These are phyloP conservation scores for Paecilomyces variotii DNA, from an alignment of 2,329 filamentous ascomycete species.

Conservation along the genomic window DNA sequence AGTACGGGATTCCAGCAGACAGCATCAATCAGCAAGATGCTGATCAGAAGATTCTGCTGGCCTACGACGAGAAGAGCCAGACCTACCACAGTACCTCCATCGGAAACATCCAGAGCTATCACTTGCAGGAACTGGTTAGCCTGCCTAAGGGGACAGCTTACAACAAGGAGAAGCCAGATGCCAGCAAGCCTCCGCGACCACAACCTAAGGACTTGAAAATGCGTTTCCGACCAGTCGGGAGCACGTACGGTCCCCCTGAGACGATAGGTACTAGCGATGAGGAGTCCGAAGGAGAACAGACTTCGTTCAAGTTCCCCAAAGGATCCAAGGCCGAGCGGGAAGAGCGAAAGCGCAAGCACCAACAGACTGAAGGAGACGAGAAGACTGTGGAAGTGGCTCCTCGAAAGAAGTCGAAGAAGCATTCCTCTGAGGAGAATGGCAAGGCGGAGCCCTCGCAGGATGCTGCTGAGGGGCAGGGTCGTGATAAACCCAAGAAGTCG, in stretches of 20 bases:
- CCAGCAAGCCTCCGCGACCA: conserved; percentile 28
- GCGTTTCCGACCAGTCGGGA: conserved; percentile 38
- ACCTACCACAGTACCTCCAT: conserved; percentile 21
- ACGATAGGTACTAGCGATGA: conserved; percentile 29
- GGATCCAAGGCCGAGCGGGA: conserved; percentile 18
- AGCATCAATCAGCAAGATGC: conserved; percentile 19
- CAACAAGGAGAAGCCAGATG: conserved; percentile 16
- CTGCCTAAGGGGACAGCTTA: conserved; percentile 17
- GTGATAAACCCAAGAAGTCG: conserved; percentile 24
- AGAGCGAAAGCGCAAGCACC: conserved; percentile 31
- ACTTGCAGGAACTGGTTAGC: conserved; percentile 28
- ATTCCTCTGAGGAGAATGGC: conserved; percentile 12
- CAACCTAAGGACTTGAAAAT: conserved; percentile 38
- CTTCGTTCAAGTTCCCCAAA: conserved; percentile 23
- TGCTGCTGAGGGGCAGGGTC: conserved; percentile 28
- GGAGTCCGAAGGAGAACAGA: conserved; percentile 28
- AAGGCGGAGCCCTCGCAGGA: conserved; percentile 14
- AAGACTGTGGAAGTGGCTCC: conserved; percentile 16
- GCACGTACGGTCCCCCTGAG: conserved; percentile 21
- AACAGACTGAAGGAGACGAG: conserved; percentile 21
- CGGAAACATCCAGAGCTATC: conserved; percentile 23
- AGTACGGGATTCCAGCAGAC: conserved; percentile 33
- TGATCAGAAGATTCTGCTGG: conserved; percentile 24
- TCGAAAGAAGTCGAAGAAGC: conserved; percentile 35
- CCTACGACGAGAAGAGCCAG: conserved; percentile 29